Percentiles rank a stretch among this genome's conserved stretches.
These are phyloP conservation scores for Aureobasidium sp. DNA, from an alignment of 2,329 filamentous ascomycete genomes.

Conservation along the genomic window DNA sequence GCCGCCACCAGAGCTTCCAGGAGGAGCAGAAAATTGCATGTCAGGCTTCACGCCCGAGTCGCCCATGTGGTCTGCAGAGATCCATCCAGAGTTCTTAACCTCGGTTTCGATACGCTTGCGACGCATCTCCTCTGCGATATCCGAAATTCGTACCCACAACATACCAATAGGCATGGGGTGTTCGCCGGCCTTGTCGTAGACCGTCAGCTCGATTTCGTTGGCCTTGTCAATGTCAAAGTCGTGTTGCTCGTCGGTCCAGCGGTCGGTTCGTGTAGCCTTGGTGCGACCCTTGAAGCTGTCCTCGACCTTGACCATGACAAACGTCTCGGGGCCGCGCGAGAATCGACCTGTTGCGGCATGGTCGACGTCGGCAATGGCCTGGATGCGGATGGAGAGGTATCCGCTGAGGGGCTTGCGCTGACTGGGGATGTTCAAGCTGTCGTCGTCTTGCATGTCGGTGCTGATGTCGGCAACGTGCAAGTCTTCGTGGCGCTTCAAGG, in stretches of 20 bases:
- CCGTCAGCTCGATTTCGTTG: conserved; percentile 97
- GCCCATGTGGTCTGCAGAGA: conserved; percentile 96
- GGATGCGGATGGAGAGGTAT: conserved; percentile 85
- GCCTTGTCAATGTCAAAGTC: conserved; percentile 97
- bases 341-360: conserved; percentile 87
- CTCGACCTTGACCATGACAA: conserved; percentile 96
- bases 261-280: conserved; percentile 84
- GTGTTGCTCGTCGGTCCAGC: conserved; percentile 93
- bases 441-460: conserved; percentile 84
- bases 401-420: conserved; percentile 96
- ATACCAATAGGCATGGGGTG: conserved; percentile 93
- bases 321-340: conserved; percentile 92
- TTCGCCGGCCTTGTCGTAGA: conserved; percentile 94
- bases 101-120: conserved; percentile 98
- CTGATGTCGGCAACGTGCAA: conserved; percentile 91
- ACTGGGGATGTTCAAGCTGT: conserved; percentile 96
- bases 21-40: conserved; percentile 56
- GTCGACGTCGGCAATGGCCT: conserved; percentile 94
- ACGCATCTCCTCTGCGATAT: conserved; percentile 97
- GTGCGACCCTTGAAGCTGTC: conserved; percentile 93
- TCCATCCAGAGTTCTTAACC: conserved; percentile 95
- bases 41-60: conserved; percentile 59
- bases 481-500: conserved; percentile 96
- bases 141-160: conserved; percentile 96
- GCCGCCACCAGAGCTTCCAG: conserved; percentile 39